phyloP scores from a whole-genome alignment of 495 filamentous ascomycete genomes.

The Glonium stellatum region DNA sequence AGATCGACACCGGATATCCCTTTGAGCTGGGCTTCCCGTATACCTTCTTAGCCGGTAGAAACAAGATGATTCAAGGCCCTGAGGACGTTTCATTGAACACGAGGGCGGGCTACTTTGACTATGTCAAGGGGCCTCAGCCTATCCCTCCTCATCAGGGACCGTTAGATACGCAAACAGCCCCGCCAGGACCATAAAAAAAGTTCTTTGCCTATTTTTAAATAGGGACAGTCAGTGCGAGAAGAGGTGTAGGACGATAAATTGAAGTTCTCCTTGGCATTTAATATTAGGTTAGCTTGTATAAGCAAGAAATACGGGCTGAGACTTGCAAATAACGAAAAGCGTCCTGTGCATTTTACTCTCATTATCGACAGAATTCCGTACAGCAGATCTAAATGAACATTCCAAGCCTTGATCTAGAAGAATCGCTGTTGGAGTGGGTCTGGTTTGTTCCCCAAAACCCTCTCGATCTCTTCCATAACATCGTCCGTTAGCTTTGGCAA shows the following conservation, averaged over 20 bases:
- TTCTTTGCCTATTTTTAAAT: not conserved
- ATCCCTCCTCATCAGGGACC: slow-evolving; percentile 25
- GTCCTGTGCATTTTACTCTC: too few species aligned
- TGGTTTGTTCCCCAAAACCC: slow-evolving; percentile 58
- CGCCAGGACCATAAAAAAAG: not conserved
- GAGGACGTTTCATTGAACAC: slow-evolving; percentile 40
- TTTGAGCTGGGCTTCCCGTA: slow-evolving; percentile 50
- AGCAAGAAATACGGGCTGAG: too few species aligned
- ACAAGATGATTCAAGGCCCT: slow-evolving; percentile 36
- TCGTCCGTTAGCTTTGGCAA: slow-evolving; percentile 59
- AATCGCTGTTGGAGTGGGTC: slow-evolving; percentile 29
- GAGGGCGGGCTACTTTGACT: slow-evolving; percentile 45
- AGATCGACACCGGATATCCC: slow-evolving; percentile 50
- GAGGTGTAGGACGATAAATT: not conserved
- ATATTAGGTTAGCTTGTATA: too few species aligned
- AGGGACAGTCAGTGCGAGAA: not conserved
- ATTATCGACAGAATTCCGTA: too few species aligned
- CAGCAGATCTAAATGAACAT: too few species aligned
- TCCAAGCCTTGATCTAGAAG: not conserved
- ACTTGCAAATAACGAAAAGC: too few species aligned
- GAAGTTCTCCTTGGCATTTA: too few species aligned
- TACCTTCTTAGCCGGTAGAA: slow-evolving; percentile 44
- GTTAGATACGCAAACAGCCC: slow-evolving; percentile 1
- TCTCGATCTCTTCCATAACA: slow-evolving; percentile 64
- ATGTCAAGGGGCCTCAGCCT: slow-evolving; percentile 21